Conservation (phyloP, 768 basidiomycete species). For the Xanthoconium purpureum region DNA sequence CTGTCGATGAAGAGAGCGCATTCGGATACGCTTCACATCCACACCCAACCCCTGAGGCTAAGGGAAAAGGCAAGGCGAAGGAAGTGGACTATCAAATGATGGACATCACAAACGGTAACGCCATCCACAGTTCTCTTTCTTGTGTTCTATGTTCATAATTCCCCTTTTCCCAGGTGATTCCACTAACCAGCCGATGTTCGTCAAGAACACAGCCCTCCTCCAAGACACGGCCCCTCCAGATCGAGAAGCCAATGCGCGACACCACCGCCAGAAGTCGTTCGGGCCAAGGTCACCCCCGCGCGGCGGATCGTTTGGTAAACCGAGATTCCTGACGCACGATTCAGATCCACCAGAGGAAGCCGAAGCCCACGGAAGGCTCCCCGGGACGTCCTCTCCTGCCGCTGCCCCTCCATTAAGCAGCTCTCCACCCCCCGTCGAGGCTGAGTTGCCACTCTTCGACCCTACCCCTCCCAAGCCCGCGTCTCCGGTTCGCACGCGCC, state of each 20-base stretch:
- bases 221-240: constrained; percentile 11
- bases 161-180: constrained; percentile 2
- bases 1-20: constrained; percentile 34
- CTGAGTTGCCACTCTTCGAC: neutral
- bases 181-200: constrained; percentile 13
- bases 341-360: constrained; percentile 19
- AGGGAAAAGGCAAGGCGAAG: constrained; percentile 36
- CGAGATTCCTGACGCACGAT: constrained; percentile 31
- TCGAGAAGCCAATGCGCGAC: neutral
- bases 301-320: constrained; percentile 31
- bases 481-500: neutral
- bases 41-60: constrained; percentile 3
- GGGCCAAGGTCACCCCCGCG: neutral
- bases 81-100: constrained; percentile 28
- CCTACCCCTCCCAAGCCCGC: neutral
- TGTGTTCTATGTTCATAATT: neutral
- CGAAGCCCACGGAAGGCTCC: neutral
- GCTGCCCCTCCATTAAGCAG: constrained; percentile 28
- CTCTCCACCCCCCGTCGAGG: constrained; percentile 20
- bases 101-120: constrained; percentile 39
- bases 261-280: neutral
- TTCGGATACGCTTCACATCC: constrained; percentile 8
- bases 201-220: constrained; percentile 20
- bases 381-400: constrained; percentile 16
- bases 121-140: neutral